Evolutionary conservation across 768 basidiomycete genomes (phyloP), one percentile per base, ranked within the genome.

Genomic region (Lanmaoa rubissima): DNA sequence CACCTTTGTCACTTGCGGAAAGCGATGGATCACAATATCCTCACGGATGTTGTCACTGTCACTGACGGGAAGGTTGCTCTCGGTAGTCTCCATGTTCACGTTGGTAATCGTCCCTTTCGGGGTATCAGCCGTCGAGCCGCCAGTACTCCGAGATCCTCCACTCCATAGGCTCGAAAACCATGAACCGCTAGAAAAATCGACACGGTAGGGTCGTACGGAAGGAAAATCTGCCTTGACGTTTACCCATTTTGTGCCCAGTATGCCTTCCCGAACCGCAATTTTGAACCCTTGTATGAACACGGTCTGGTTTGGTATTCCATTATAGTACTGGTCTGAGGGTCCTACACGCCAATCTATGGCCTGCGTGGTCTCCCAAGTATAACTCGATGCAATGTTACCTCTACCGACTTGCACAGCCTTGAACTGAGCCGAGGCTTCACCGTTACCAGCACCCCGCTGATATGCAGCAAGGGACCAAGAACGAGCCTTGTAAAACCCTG

Each of bases 381-480:
- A 66, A 12, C 48, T 43, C 5, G 54, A 17, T 39, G 62, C 54
- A 17, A 64, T 49, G 34, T 62, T 51, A 21, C 66, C 59, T 12
- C 24, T 12, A 21, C 58, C 53, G 10, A 65, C 56, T 35, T 48
- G 47, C 5, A 46, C 40, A 9, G 61, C 64, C 26, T 39, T 65
- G 49, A 65, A 57, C 9, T 53, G 53, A 3, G 59, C 58, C 1
- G 42, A 54, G 3, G 59, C 26, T 16, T 50, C 34, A 9, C 50
- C 26, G 2, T 26, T 13, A 12, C 46, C 34, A 11, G 28, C 28
- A 11, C 24, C 34, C 7, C 46, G 48, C 5, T 47, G 53, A 31
- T 61, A 64, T 21, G 60, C 48, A 10, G 69, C 71, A 32, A 69
- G 61, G 21, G 68, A 70, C 71, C 72, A 74, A 6, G 67, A 62